These are phyloP conservation scores for Epipyxis sp. DNA, from an alignment of 108 stramenopile species.

Conservation along the genomic window DNA sequence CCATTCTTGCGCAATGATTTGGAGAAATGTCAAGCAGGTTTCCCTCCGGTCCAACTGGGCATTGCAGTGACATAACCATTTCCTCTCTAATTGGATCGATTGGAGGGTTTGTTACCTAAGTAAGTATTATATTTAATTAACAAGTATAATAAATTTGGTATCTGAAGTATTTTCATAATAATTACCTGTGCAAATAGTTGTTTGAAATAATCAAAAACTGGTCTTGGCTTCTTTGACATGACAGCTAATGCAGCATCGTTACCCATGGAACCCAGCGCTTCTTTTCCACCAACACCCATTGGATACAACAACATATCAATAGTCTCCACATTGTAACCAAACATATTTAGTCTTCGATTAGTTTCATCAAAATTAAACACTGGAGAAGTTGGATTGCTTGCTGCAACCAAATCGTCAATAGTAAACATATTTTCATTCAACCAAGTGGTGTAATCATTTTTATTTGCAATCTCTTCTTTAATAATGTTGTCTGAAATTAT, in stretches of 20 bases:
- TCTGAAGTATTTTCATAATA: too few species aligned
- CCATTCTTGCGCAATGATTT: slow-evolving; percentile 72
- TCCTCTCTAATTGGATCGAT: not conserved
- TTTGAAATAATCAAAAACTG: not conserved
- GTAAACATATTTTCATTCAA: slow-evolving; percentile 69
- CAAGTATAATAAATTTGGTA: too few species aligned
- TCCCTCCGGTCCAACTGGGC: not conserved
- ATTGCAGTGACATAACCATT: not conserved
- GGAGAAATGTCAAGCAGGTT: not conserved
- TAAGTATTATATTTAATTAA: too few species aligned
- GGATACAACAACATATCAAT: slow-evolving; percentile 87
- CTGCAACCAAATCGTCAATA: slow-evolving; percentile 77
- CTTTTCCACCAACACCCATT: slow-evolving; percentile 77
- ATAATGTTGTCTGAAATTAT: slow-evolving; percentile 93
- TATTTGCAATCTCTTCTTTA: slow-evolving; percentile 82
- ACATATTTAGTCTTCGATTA: slow-evolving; percentile 46
- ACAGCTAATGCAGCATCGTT: not conserved
- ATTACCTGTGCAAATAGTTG: not conserved
- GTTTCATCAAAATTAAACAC: slow-evolving; percentile 42
- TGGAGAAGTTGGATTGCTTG: slow-evolving; percentile 65
- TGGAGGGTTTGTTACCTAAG: not conserved
- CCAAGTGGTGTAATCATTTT: slow-evolving; percentile 82
- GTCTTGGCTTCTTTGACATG: not conserved
- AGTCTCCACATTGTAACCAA: slow-evolving; percentile 89
- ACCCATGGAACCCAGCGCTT: not conserved